These are phyloP conservation scores for Spergularia azorica DNA, from an alignment of 179 eudicot species.

Conservation along the genomic window DNA sequence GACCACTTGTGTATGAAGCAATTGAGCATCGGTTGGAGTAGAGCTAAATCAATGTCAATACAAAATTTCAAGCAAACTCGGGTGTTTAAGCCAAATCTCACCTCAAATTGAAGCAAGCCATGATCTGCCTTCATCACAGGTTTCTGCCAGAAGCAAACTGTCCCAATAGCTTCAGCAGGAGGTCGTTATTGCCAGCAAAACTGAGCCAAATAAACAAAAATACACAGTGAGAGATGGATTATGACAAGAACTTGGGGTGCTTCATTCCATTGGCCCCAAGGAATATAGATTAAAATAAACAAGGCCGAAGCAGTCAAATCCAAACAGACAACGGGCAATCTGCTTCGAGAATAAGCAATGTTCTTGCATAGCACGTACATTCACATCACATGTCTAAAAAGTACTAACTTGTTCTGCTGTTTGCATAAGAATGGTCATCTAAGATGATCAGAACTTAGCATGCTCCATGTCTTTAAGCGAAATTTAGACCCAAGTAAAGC, in stretches of 20 bases:
- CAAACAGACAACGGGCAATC: no score
- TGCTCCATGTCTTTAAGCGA: background rate
- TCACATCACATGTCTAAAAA: background rate
- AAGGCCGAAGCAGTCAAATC: no score
- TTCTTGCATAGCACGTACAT: background rate
- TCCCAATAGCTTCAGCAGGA: background rate
- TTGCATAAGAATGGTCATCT: no score
- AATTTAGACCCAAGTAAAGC: constrained; percentile 63
- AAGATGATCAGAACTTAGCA: no score
- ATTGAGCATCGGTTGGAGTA: no score
- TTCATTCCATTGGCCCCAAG: no score
- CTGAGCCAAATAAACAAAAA: no score
- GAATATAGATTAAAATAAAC: no score
- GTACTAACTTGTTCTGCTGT: background rate
- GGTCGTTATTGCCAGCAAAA: background rate
- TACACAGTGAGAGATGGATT: no score
- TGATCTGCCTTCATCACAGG: background rate
- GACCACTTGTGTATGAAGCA: no score
- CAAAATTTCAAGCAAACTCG: background rate
- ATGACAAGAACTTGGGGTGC: no score
- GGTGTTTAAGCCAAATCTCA: background rate
- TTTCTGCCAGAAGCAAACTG: background rate
- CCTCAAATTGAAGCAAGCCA: background rate
- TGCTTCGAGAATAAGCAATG: background rate
- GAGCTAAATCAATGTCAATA: no score